Evolutionary conservation across 495 filamentous ascomycete genomes (phyloP).

Genomic region (Entonaema liquescens): DNA sequence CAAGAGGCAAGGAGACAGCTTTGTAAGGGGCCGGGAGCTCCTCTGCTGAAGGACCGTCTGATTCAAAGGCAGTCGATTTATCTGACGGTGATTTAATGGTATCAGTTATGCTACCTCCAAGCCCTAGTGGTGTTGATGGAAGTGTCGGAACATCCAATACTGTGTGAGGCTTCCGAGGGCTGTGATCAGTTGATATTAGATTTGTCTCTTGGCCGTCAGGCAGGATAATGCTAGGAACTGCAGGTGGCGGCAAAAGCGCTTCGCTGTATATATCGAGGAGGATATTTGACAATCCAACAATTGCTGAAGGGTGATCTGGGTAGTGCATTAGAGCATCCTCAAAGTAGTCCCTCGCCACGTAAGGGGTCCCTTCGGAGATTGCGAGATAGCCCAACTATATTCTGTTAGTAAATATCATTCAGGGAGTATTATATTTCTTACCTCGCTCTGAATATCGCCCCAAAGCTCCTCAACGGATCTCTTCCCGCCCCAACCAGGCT

Average conservation of each 20-base stretch:
- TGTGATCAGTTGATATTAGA: conserved; percentile 22
- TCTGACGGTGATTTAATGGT: conserved; percentile 8
- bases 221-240: conserved; percentile 47
- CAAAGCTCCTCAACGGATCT: conserved; percentile 81
- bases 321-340: conserved; percentile 80
- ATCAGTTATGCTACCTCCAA: conserved; percentile 34
- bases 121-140: conserved; percentile 54
- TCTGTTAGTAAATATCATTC: conserved; percentile 46
- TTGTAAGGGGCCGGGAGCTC: conserved; percentile 56
- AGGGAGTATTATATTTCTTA: conserved; percentile 46
- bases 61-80: conserved; percentile 12
- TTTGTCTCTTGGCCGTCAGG: conserved; percentile 27
- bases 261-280: conserved; percentile 86
- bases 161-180: conserved; percentile 2
- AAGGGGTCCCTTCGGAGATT: conserved; percentile 66
- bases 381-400: conserved; percentile 73
- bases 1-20: conserved; percentile 65
- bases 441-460: conserved; percentile 81
- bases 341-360: conserved; percentile 74
- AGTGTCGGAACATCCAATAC: conserved; percentile 31
- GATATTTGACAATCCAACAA: conserved; percentile 81
- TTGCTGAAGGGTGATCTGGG: conserved; percentile 80
- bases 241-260: conserved; percentile 59
- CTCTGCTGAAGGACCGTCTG: conserved; percentile 31
- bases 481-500: conserved; percentile 75